phyloP scores from a whole-genome alignment of 768 basidiomycete species.

The Holtermanniella nyarrowii region DNA sequence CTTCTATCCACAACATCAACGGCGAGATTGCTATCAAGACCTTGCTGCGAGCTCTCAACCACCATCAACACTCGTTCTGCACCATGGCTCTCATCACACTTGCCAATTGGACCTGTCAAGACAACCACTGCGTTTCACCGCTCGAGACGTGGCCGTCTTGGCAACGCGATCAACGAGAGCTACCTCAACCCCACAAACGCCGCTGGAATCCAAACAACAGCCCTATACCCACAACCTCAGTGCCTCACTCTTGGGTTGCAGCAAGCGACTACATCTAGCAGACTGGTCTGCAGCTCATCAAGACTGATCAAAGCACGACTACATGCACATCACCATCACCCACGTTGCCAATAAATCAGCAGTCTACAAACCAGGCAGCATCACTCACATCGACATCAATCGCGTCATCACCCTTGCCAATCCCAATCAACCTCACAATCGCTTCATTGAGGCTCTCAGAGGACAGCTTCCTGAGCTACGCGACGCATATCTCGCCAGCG shows the following conservation, averaged over 20 bases:
- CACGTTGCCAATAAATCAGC: not conserved
- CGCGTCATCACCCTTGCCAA: not conserved
- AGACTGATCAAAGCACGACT: slow-evolving; percentile 1
- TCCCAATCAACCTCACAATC: not conserved
- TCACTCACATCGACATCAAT: not conserved
- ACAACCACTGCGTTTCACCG: not conserved
- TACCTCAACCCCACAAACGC: not conserved
- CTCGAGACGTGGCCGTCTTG: not conserved
- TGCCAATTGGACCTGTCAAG: slow-evolving; percentile 8
- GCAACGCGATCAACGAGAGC: not conserved
- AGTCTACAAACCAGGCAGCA: not conserved
- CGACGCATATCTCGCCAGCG: not conserved
- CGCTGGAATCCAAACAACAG: not conserved
- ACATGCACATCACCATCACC: not conserved
- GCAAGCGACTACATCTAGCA: not conserved
- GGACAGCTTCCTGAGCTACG: not conserved
- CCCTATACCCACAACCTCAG: not conserved
- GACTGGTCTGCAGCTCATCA: not conserved
- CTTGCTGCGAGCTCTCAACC: slow-evolving; percentile 9
- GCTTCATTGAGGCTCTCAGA: not conserved
- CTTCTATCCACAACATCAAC: slow-evolving; percentile 9
- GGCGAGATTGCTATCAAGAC: slow-evolving; percentile 4
- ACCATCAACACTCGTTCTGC: slow-evolving; percentile 3
- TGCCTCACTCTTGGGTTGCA: not conserved
- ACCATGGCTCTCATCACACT: slow-evolving; percentile 7